phyloP scores from a whole-genome alignment of 2,329 filamentous ascomycete species.

The Dactylellina parvicollis region DNA sequence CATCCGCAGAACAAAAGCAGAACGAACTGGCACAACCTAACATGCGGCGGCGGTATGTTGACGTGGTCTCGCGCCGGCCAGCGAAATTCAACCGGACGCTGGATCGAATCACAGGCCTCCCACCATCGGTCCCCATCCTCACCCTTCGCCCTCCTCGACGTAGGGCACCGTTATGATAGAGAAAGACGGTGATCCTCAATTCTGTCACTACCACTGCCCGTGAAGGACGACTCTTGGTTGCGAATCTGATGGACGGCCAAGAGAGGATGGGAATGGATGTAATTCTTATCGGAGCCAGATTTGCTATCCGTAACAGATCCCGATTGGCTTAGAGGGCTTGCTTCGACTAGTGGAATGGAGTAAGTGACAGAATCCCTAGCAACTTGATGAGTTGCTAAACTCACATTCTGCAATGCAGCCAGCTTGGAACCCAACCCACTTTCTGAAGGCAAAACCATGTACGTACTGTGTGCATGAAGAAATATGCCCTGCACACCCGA shows the following conservation, averaged over 20 bases:
- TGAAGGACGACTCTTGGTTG: no score
- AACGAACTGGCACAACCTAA: conserved; percentile 47
- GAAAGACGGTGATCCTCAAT: no score
- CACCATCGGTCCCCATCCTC: conserved; percentile 10
- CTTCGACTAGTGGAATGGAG: conserved; percentile 2
- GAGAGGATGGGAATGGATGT: no score
- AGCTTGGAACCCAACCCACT: conserved; percentile 34
- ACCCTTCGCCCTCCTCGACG: conserved; percentile 6
- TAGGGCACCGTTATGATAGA: no score
- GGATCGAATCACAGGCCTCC: conserved; percentile 11
- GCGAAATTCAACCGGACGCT: conserved; percentile 38
- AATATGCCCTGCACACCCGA: conserved; percentile 41
- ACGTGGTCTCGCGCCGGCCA: conserved; percentile 53
- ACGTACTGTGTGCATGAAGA: conserved; percentile 47
- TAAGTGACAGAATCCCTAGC: background rate
- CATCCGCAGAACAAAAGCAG: conserved; percentile 37
- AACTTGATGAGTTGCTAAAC: conserved; percentile 23
- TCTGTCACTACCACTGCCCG: no score
- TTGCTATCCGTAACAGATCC: background rate
- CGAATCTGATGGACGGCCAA: no score
- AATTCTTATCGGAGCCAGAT: no score
- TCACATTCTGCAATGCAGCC: conserved; percentile 48
- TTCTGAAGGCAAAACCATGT: conserved; percentile 32
- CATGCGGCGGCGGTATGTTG: conserved; percentile 54
- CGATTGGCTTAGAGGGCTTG: background rate